Evolutionary conservation across 2,329 filamentous ascomycete genomes (phyloP), one percentile per base, ranked within the genome.

Genomic region (Clonostachys sp.): DNA sequence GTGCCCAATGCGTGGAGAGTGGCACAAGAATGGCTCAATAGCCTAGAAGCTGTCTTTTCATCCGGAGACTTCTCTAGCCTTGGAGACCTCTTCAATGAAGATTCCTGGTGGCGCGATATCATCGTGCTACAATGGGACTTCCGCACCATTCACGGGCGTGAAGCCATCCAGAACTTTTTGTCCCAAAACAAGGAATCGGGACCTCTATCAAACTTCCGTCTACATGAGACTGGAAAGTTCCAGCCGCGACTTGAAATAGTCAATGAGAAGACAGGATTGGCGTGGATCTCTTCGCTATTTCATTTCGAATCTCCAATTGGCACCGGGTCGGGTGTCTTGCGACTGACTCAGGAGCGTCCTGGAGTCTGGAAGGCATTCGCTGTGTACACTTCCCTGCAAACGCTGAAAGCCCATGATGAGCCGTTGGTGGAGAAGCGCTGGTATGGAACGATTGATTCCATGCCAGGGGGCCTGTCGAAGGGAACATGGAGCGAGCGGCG

Each of bases 321-420:
- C 6, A 46, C 45, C 4, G 55, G 55, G 4, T 47, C 47, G 2
- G 54, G 55, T 6, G 44, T 54, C 10, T 48, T 50, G n/a, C 44
- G 54, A 8, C 38, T 57, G 17, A 45, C 45, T 12, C 48, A 49
- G 24, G 46, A 51, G 12, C 48, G 45, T 9, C 46, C 45, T 3
- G 42, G 34, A 8, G n/a, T 35, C 1, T 84, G 78, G 78, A 81
- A 80, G 57, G 72, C 76, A 1, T 81, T 77, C 51, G 81, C 77
- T 7, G 56, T 85, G 1, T 83, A 75, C 54, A 84, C 81, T 0
- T 64, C 68, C 0, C 59, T 85, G 16, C 57, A 68, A 10, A 70
- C 73, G 42, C 52, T 85, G 13, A 73, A 66, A 7, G 75, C 71
- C 0, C 61, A 70, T 45, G 73, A 78, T 49, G 77, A 83, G 57